Evolutionary conservation across 768 basidiomycete genomes (phyloP), one percentile per base, ranked within the genome.

Genomic region (Sistotremastrum niveocremeum): DNA sequence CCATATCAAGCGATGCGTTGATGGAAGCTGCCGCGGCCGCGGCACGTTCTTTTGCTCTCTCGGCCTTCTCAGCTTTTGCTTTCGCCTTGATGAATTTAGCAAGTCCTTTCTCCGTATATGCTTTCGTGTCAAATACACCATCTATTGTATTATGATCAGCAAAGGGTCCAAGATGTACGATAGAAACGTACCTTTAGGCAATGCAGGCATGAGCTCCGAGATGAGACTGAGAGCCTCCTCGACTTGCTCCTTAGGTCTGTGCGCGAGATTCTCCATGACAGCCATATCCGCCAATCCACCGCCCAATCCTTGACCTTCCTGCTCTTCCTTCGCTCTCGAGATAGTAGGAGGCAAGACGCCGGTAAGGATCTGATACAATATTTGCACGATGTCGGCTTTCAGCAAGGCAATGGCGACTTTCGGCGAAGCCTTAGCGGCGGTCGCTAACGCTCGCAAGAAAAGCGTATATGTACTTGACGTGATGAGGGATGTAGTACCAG

Each of bases 191-290:
- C 90, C 90, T 76, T 86, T 90, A 0, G 91, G 87, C 36, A 93
- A 63, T 6, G 95, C 89, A 1, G 95, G 95, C 62, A 99, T 75
- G 9, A 99, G 66, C 60, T 99, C 95, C 28, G 85, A 84, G 34
- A 94, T 69, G 36, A 98, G 72, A 51, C 82, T 82, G 35, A 99
- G 67, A 0, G 87, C 81, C 63, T 99, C 95, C 63, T 97, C 93
- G 4, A 98, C 78, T 60, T 97, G 93, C 49, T 99, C 95, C 64
- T 98, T 98, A 4, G 95, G 86, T 31, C 91, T 74, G 61, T 97
- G 91, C 1, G 90, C 90, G 39, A 99, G 67, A 60, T 94, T 98
- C 65, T 98, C 88, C 81, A 97, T 88, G 30, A 99, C 89, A 5
- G 89, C 84, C 88, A 98, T 91, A 59, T 97, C 93, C 11, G 88